phyloP scores from a whole-genome alignment of 768 basidiomycete genomes.

The Psilocybe sp. region DNA sequence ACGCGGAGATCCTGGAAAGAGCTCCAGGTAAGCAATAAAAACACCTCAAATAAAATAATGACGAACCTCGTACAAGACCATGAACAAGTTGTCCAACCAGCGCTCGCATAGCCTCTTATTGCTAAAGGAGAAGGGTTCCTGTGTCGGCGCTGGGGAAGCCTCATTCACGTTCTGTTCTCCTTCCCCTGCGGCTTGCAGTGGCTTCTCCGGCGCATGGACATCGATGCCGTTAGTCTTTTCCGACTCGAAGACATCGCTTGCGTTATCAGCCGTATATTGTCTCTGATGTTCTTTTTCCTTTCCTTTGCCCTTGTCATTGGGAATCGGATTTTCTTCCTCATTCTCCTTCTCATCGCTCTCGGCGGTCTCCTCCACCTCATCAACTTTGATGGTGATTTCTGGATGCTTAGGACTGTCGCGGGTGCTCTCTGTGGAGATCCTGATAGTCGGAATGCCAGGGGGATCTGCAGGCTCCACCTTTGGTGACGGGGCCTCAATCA shows the following conservation, averaged over 20 bases:
- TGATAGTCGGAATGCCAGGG: constrained; percentile 56
- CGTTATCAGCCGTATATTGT: constrained; percentile 11
- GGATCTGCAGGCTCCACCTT: constrained; percentile 18
- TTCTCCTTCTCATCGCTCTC: constrained; percentile 17
- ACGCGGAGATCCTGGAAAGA: constrained; percentile 80
- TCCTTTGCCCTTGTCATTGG: constrained; percentile 17
- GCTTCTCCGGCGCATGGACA: constrained; percentile 38
- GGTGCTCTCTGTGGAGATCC: constrained; percentile 66
- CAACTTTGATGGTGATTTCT: constrained; percentile 13
- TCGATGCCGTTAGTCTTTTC: constrained; percentile 29
- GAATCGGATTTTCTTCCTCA: constrained; percentile 3
- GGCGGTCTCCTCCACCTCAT: constrained; percentile 20
- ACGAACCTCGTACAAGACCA: constrained; percentile 93
- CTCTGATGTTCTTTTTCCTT: constrained; percentile 12
- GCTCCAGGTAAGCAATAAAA: neutral
- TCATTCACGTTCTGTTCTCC: constrained; percentile 39
- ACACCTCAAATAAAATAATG: neutral
- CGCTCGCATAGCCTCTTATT: constrained; percentile 96
- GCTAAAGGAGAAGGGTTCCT: constrained; percentile 85
- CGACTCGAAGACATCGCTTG: constrained; percentile 24
- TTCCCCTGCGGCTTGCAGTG: constrained; percentile 50
- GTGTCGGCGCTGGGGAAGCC: constrained; percentile 29
- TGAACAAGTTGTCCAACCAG: constrained; percentile 97
- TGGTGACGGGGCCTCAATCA: constrained; percentile 42
- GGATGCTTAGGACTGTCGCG: constrained; percentile 31